A percentile compares a stretch with the other conserved stretches of the same genome.
These are phyloP conservation scores for Secale cereale DNA, from an alignment of 176 grass and related monocot species.

Conservation along the genomic window DNA sequence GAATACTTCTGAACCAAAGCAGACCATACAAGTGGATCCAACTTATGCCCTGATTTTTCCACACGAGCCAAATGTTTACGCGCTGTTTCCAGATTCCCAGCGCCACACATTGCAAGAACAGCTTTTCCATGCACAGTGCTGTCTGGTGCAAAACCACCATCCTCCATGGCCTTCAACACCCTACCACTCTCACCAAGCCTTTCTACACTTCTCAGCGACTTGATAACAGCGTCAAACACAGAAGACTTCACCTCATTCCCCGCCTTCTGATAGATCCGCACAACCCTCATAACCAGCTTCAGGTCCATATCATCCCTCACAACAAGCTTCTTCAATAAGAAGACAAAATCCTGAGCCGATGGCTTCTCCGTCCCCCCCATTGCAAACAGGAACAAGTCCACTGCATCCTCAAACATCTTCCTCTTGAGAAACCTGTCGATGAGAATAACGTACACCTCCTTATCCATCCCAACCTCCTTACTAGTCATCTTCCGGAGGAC, in stretches of 20 bases:
- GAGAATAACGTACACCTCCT: conserved; percentile 45
- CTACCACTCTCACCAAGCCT: conserved; percentile 69
- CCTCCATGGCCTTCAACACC: conserved; percentile 71
- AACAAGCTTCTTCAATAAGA: conserved; percentile 62
- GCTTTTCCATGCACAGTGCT: conserved; percentile 48
- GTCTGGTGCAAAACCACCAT: conserved; percentile 55
- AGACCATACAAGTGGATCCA: conserved; percentile 49
- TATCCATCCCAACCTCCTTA: conserved; percentile 51
- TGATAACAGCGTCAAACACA: conserved; percentile 47
- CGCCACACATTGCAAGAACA: conserved; percentile 59
- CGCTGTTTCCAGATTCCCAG: conserved; percentile 47
- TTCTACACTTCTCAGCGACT: conserved; percentile 61
- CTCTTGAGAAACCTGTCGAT: conserved; percentile 42
- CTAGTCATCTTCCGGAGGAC: conserved; percentile 54
- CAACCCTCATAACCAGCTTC: conserved; percentile 52
- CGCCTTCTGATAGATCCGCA: conserved; percentile 35
- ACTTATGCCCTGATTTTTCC: conserved; percentile 52
- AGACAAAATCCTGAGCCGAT: conserved; percentile 27
- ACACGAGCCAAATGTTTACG: conserved; percentile 37
- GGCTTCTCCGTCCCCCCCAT: conserved; percentile 32
- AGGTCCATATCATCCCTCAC: conserved; percentile 53
- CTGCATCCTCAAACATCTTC: conserved; percentile 49
- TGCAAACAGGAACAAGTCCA: conserved; percentile 59
- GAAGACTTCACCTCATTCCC: conserved; percentile 50
- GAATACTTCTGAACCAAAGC: conserved; percentile 50